Percentiles rank a stretch among this genome's conserved stretches.
phyloP scores from a whole-genome alignment of 331 rosid species.

The Malus hybrid region DNA sequence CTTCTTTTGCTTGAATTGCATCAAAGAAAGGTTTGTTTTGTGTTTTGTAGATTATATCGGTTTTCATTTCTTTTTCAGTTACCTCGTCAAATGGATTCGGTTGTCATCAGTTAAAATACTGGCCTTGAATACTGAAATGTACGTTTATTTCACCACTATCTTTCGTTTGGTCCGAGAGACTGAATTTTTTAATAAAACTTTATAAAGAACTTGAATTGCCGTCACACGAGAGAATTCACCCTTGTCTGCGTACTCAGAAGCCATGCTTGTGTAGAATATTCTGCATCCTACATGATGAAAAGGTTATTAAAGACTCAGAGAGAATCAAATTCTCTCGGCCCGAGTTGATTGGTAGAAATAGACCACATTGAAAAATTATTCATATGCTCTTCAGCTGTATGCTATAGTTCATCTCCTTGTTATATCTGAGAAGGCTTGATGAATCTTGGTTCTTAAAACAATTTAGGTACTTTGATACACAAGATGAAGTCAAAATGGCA shows the following conservation, averaged over 20 bases:
- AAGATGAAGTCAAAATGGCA: constrained; percentile 75
- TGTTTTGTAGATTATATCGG: not conserved
- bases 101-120: not conserved
- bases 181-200: not conserved
- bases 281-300: not conserved
- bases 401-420: not conserved
- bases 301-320: not conserved
- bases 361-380: not conserved
- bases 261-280: not conserved
- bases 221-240: not conserved
- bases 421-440: constrained; percentile 9
- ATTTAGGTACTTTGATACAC: constrained; percentile 70
- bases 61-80: no score
- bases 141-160: not conserved
- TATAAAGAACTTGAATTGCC: not conserved
- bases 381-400: not conserved
- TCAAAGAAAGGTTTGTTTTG: constrained; percentile 68
- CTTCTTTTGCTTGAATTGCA: constrained; percentile 82
- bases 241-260: not conserved
- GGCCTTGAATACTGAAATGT: not conserved
- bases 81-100: not conserved
- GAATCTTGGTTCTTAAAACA: constrained; percentile 12
- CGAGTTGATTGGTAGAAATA: not conserved
- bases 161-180: not conserved
- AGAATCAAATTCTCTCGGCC: not conserved